A percentile compares a stretch with the other conserved stretches of the same genome.
Evolutionary conservation across 139 green algal species (phyloP).

Genomic region (Yamagishiella unicocca): DNA sequence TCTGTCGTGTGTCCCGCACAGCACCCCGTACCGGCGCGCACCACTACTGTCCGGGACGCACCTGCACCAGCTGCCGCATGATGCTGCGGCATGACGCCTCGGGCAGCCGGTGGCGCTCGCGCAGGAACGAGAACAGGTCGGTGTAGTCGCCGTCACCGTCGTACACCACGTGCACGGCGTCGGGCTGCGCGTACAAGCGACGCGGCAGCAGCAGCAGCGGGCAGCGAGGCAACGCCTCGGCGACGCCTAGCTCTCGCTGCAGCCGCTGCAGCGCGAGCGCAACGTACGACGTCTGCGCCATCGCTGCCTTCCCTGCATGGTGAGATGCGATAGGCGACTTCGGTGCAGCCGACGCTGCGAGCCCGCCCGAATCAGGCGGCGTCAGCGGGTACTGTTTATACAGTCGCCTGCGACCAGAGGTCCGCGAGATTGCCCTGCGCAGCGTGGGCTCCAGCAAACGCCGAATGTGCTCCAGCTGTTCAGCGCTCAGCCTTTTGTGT

Average conservation of each 20-base stretch:
- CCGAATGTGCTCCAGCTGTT: not conserved
- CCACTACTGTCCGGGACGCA: too few species aligned
- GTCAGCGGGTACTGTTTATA: not conserved
- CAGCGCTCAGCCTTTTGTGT: not conserved
- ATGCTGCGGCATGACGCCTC: not conserved
- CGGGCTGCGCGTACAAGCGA: slow-evolving; percentile 3
- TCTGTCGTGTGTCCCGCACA: too few species aligned
- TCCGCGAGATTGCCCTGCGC: not conserved
- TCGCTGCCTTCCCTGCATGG: not conserved
- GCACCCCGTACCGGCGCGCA: too few species aligned
- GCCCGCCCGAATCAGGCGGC: not conserved
- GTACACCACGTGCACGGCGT: slow-evolving; percentile 29
- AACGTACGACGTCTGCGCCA: not conserved
- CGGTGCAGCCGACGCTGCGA: not conserved
- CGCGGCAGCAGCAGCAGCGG: slow-evolving; percentile 33
- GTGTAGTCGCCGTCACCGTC: not conserved
- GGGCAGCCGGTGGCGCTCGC: not conserved
- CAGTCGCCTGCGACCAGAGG: not conserved
- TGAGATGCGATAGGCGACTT: not conserved
- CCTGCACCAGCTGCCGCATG: slow-evolving; percentile 38
- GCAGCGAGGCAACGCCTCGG: not conserved
- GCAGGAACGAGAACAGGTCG: slow-evolving; percentile 23
- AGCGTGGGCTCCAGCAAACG: not conserved
- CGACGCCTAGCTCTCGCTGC: not conserved
- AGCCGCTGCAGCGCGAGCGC: not conserved